These are phyloP conservation scores for Umbelopsis sp. DNA, from an alignment of 192 early-diverging fungal species.

Conservation along the genomic window DNA sequence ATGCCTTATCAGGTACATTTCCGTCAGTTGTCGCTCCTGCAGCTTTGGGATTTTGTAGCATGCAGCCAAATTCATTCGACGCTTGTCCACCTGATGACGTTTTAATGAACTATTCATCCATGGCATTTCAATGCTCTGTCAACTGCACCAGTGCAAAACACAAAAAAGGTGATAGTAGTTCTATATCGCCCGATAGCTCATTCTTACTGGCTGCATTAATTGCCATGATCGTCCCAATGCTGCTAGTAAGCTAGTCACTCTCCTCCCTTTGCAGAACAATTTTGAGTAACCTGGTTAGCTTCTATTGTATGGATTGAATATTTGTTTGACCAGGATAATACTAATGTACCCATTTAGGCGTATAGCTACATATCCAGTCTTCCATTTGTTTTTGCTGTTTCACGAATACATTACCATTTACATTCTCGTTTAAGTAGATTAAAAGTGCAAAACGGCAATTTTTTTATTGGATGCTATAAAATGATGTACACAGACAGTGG, in stretches of 20 bases:
- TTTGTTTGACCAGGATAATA: too few species aligned
- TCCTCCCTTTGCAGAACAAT: too few species aligned
- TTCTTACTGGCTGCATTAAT: not conserved
- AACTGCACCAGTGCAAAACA: constrained; percentile 14
- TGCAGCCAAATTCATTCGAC: constrained; percentile 32
- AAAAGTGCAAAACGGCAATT: not conserved
- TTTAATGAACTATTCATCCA: constrained; percentile 16
- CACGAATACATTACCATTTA: too few species aligned
- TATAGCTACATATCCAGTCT: too few species aligned
- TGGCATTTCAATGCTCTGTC: constrained; percentile 36
- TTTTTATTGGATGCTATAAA: not conserved
- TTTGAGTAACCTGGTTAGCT: too few species aligned
- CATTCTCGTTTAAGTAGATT: not conserved
- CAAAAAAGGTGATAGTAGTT: not conserved
- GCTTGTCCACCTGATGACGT: constrained; percentile 20
- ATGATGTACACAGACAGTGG: not conserved
- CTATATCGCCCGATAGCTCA: not conserved
- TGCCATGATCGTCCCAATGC: not conserved
- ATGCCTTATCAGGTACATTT: constrained; percentile 29
- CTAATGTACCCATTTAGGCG: too few species aligned
- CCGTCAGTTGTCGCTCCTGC: constrained; percentile 29
- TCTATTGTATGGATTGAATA: too few species aligned
- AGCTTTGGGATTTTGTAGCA: constrained; percentile 21
- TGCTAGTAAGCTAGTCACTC: not conserved
- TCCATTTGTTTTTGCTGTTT: too few species aligned